phyloP scores from a whole-genome alignment of 2,329 filamentous ascomycete genomes.

The Colletotrichum simmondsii region DNA sequence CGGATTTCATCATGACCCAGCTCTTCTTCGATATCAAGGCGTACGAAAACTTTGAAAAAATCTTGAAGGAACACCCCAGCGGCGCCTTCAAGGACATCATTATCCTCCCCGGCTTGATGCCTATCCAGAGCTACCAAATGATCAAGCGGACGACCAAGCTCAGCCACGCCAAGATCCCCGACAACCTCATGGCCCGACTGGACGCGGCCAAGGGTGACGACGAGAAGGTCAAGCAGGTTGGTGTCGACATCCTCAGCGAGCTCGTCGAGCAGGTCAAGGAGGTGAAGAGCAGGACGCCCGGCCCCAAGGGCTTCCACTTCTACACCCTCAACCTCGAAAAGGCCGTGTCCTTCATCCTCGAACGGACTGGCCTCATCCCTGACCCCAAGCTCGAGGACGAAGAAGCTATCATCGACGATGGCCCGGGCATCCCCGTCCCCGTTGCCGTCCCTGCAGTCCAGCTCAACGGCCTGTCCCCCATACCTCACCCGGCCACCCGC shows the following conservation, averaged over 20 bases:
- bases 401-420: constrained; percentile 61
- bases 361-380: constrained; percentile 86
- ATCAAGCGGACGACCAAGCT: constrained; percentile 93
- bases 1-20: constrained; percentile 99
- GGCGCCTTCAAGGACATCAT: constrained; percentile 87
- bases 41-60: constrained; percentile 83
- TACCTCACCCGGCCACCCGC: constrained; percentile 42
- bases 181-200: constrained; percentile 74
- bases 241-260: constrained; percentile 85
- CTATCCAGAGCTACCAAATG: constrained; percentile 97
- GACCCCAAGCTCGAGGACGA: constrained; percentile 64
- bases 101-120: constrained; percentile 96
- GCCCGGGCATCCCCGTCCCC: constrained; percentile 46
- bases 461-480: constrained; percentile 59
- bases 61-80: constrained; percentile 82
- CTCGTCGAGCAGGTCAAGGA: constrained; percentile 82
- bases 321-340: constrained; percentile 98
- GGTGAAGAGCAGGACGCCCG: constrained; percentile 65
- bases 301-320: constrained; percentile 90
- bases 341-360: constrained; percentile 91
- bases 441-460: constrained; percentile 57
- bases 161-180: constrained; percentile 86
- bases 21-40: constrained; percentile 92
- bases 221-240: constrained; percentile 82
- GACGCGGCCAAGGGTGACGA: constrained; percentile 82